Percentiles rank a stretch among this genome's conserved stretches.
These are phyloP conservation scores for Aspergillus ruber DNA, from an alignment of 2,329 filamentous ascomycete species.

Conservation along the genomic window DNA sequence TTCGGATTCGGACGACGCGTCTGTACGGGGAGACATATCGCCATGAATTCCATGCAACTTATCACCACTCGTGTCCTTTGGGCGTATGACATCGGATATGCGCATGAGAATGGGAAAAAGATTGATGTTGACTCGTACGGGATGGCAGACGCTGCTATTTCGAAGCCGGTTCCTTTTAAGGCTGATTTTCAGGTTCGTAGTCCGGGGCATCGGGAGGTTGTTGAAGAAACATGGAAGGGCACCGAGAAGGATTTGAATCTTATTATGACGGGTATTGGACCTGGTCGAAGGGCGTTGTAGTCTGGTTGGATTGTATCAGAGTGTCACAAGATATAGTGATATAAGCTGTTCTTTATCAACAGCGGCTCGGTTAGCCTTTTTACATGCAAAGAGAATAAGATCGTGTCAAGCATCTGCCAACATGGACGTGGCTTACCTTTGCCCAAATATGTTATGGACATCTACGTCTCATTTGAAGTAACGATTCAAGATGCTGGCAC, in stretches of 20 bases:
- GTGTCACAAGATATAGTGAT: too few relatives aligned
- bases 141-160: constrained; percentile 17
- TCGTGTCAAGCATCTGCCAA: too few relatives aligned
- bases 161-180: constrained; percentile 18
- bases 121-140: constrained; percentile 16
- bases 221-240: constrained; percentile 15
- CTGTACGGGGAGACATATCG: constrained; percentile 30
- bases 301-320: neutral
- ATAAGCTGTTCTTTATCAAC: too few relatives aligned
- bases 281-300: neutral
- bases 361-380: too few relatives aligned
- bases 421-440: too few relatives aligned
- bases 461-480: too few relatives aligned
- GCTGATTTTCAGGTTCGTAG: constrained; percentile 20
- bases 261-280: constrained; percentile 6
- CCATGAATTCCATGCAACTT: constrained; percentile 39
- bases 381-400: neutral
- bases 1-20: constrained; percentile 53
- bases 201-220: constrained; percentile 8
- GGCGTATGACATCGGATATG: constrained; percentile 14
- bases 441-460: too few relatives aligned
- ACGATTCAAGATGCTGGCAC: too few relatives aligned
- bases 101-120: constrained; percentile 15
- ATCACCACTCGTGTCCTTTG: constrained; percentile 54
- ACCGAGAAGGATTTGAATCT: constrained; percentile 13